A percentile compares a stretch with the other conserved stretches of the same genome.
Evolutionary conservation across 2,329 filamentous ascomycete genomes (phyloP).

Genomic region (Penicillium sumatraense): DNA sequence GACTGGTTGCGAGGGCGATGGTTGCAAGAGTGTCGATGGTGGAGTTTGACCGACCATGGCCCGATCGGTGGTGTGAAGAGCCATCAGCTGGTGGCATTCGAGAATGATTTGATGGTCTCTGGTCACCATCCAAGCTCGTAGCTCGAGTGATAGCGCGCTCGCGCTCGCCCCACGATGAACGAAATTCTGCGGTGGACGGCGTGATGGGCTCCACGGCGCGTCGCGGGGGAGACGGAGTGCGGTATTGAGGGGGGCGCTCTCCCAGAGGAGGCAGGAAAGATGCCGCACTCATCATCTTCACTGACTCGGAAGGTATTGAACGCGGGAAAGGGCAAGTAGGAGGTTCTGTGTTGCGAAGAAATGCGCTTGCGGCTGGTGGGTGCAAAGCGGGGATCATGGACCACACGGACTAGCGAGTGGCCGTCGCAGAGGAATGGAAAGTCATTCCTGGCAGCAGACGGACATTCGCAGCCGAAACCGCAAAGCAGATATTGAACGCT

Average conservation of each 20-base stretch:
- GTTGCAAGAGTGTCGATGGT: constrained; percentile 56
- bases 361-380: constrained; percentile 41
- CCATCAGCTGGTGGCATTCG: constrained; percentile 26
- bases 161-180: constrained; percentile 35
- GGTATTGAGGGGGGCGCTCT: constrained; percentile 47
- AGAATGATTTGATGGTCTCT: constrained; percentile 24
- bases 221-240: constrained; percentile 53
- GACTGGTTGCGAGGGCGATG: constrained; percentile 55
- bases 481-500: constrained; percentile 21
- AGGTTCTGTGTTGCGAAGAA: constrained; percentile 29
- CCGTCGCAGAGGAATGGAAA: constrained; percentile 41
- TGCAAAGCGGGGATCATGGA: constrained; percentile 48
- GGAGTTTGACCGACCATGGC: constrained; percentile 51
- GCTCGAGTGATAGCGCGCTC: constrained; percentile 33
- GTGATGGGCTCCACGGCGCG: constrained; percentile 53
- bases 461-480: constrained; percentile 30
- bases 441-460: constrained; percentile 46
- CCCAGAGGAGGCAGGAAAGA: constrained; percentile 43
- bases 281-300: constrained; percentile 44
- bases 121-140: constrained; percentile 29
- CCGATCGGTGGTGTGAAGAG: constrained; percentile 33
- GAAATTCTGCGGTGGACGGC: constrained; percentile 39
- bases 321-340: constrained; percentile 14
- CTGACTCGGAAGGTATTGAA: constrained; percentile 12
- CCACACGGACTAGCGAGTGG: constrained; percentile 47